phyloP scores from a whole-genome alignment of 2,329 filamentous ascomycete species.

The Cladosporium sp. region DNA sequence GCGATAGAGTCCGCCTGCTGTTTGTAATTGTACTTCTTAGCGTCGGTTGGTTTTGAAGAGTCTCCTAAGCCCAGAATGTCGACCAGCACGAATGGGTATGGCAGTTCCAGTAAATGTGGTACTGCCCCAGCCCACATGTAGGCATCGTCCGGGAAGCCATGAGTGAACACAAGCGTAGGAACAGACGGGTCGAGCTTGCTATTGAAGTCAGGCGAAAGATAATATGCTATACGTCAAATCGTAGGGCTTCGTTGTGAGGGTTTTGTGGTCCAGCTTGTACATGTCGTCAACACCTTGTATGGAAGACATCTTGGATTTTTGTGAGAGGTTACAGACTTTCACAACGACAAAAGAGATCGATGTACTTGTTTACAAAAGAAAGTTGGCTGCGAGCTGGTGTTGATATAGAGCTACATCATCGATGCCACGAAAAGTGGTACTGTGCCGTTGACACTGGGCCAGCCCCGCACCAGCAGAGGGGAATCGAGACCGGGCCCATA shows the following conservation, averaged over 20 bases:
- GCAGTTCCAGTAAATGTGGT: constrained; percentile 27
- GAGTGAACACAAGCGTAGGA: constrained; percentile 44
- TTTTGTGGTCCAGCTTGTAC: constrained; percentile 29
- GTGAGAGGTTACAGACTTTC: background rate
- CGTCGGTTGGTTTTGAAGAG: constrained; percentile 40
- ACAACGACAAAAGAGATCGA: background rate
- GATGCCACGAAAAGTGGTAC: background rate
- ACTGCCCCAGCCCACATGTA: constrained; percentile 46
- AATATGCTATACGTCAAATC: constrained; percentile 34
- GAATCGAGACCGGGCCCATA: background rate
- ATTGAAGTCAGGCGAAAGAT: constrained; percentile 32
- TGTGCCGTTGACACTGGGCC: background rate
- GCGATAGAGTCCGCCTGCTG: constrained; percentile 40
- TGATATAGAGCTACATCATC: constrained; percentile 14
- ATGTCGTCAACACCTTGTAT: constrained; percentile 22
- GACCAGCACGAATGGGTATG: constrained; percentile 37
- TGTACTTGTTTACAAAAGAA: background rate
- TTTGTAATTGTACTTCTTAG: constrained; percentile 38
- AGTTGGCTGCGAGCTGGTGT: background rate
- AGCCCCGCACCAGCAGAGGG: constrained; percentile 12
- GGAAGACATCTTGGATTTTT: constrained; percentile 6
- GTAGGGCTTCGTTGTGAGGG: constrained; percentile 29
- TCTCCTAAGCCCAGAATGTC: constrained; percentile 45
- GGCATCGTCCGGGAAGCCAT: constrained; percentile 55
- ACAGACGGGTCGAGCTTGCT: constrained; percentile 23